Conservation (phyloP, 305 asterid species). For the Solanum hybrid region DNA sequence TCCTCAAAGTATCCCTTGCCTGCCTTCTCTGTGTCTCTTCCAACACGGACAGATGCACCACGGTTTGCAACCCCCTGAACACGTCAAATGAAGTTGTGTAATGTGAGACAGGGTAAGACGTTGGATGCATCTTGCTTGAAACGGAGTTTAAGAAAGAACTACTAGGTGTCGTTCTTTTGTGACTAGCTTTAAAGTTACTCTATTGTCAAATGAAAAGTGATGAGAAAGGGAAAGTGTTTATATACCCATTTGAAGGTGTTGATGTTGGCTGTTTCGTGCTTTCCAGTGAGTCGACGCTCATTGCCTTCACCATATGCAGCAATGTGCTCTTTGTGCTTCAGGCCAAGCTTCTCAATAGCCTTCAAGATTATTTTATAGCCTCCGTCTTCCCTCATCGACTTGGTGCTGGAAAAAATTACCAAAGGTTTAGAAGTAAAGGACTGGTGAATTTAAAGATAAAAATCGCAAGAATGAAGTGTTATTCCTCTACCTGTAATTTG, state of each 20-base stretch:
- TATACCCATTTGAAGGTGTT: constrained; percentile 70
- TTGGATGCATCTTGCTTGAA: background rate
- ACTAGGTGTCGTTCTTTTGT: background rate
- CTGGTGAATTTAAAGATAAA: background rate
- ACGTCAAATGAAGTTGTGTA: background rate
- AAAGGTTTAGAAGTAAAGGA: background rate
- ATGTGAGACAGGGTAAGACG: background rate
- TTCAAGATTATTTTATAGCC: constrained; percentile 77
- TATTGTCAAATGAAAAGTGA: background rate
- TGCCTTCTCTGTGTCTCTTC: constrained; percentile 80
- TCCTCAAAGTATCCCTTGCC: constrained; percentile 94
- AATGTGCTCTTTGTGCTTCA: constrained; percentile 72
- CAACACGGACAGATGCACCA: constrained; percentile 81
- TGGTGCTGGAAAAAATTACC: constrained; percentile 35
- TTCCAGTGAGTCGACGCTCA: constrained; percentile 84
- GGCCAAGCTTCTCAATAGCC: constrained; percentile 71
- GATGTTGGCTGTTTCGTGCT: constrained; percentile 72
- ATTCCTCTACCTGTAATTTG: constrained; percentile 54
- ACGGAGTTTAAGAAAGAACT: background rate
- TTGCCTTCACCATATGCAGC: constrained; percentile 94
- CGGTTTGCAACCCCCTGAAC: constrained; percentile 84
- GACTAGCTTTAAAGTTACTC: background rate
- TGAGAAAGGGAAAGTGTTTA: background rate
- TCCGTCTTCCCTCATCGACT: constrained; percentile 72
- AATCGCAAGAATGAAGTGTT: background rate